Conservation (phyloP, 2,329 filamentous ascomycete genomes). For the Sporothrix globosa region DNA sequence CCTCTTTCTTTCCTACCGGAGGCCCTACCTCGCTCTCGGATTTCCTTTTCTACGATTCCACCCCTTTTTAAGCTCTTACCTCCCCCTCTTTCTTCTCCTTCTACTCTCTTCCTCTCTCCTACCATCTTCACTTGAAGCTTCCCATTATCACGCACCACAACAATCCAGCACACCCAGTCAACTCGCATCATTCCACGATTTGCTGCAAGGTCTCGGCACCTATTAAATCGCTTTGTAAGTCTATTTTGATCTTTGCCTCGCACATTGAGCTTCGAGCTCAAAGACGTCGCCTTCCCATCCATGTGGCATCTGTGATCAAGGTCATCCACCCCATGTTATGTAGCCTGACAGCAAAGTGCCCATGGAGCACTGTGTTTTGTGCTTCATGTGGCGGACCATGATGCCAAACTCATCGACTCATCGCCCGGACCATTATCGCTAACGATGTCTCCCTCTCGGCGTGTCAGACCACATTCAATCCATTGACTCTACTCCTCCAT, state of each 20-base stretch:
- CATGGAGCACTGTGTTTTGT: not conserved
- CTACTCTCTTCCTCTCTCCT: conserved; percentile 2
- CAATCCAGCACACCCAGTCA: conserved; percentile 13
- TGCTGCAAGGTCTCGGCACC: conserved; percentile 23
- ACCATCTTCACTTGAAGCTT: conserved; percentile 29
- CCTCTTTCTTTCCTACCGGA: conserved; percentile 27
- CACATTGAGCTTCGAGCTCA: not conserved
- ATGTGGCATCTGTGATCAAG: not conserved
- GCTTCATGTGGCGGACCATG: too few relatives aligned
- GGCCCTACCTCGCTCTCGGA: conserved; percentile 14
- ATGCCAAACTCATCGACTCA: not conserved
- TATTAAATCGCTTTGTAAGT: conserved; percentile 23
- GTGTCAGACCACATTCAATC: conserved; percentile 5
- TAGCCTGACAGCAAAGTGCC: not conserved
- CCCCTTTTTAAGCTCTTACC: conserved; percentile 22
- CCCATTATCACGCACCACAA: not conserved
- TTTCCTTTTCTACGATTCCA: conserved; percentile 12
- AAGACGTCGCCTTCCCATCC: not conserved
- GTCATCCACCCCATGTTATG: not conserved
- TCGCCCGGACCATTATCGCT: not conserved
- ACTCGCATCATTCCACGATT: conserved; percentile 26
- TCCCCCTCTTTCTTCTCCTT: conserved; percentile 9
- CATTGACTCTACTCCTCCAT: not conserved
- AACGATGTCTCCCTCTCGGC: not conserved
- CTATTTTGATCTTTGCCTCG: not conserved